Evolutionary conservation across 1,139 yeast genomes (phyloP).

Genomic region (Yamadazyma dendronema): DNA sequence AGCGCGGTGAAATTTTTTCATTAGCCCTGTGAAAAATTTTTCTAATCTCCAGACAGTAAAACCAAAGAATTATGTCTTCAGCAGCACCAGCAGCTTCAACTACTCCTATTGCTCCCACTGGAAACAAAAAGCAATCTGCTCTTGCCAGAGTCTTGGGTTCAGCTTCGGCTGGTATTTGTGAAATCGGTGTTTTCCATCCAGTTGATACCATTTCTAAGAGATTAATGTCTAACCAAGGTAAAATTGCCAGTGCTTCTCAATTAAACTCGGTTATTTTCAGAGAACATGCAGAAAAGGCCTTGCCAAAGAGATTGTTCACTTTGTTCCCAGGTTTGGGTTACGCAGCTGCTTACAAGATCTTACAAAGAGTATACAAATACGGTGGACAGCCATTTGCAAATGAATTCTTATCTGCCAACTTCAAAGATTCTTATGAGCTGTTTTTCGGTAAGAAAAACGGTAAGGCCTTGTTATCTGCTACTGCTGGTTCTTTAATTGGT

Average conservation of each 20-base stretch:
- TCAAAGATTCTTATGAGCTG: slow-evolving; percentile 65
- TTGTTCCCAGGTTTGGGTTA: slow-evolving; percentile 97
- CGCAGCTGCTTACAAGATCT: slow-evolving; percentile 94
- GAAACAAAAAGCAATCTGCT: slow-evolving; percentile 81
- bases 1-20: slow-evolving; percentile 21
- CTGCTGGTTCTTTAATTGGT: slow-evolving; percentile 96
- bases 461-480: slow-evolving; percentile 92
- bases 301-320: slow-evolving; percentile 72
- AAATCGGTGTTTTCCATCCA: slow-evolving; percentile 96
- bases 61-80: slow-evolving; percentile 46
- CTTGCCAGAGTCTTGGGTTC: slow-evolving; percentile 92
- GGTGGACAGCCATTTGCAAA: slow-evolving; percentile 99
- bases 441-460: slow-evolving; percentile 92
- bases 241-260: slow-evolving; percentile 58
- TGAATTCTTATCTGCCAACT: slow-evolving; percentile 80
- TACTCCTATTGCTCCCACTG: slow-evolving; percentile 22
- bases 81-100: slow-evolving; percentile 17
- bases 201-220: slow-evolving; percentile 98
- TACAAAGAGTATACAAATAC: slow-evolving; percentile 96
- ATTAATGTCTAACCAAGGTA: slow-evolving; percentile 91
- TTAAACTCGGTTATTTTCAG: slow-evolving; percentile 85
- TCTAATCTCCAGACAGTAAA: background rate
- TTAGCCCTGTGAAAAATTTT: slow-evolving; percentile 6
- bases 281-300: slow-evolving; percentile 70
- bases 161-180: slow-evolving; percentile 96